Evolutionary conservation across 148 eudicot genomes (phyloP).

Genomic region (Hydrangea macrophylla): DNA sequence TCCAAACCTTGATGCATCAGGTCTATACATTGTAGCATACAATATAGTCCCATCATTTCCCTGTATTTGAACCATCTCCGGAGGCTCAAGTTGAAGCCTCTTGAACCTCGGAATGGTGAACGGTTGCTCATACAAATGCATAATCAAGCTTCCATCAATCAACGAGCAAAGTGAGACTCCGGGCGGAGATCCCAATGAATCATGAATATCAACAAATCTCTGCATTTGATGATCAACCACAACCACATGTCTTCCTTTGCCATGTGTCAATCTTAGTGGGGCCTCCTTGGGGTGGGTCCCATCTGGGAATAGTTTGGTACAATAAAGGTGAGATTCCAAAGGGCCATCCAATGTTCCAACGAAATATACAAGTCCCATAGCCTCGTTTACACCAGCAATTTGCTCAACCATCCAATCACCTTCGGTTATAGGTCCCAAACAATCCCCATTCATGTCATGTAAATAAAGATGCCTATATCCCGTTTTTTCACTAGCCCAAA

Average conservation of each 20-base stretch:
- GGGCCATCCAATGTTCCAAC: constrained; percentile 83
- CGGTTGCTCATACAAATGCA: constrained; percentile 60
- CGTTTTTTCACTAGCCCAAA: constrained; percentile 95
- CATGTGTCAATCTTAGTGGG: constrained; percentile 65
- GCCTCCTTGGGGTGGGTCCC: constrained; percentile 27
- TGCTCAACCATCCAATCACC: constrained; percentile 99
- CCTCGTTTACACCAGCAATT: constrained; percentile 86
- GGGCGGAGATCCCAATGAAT: constrained; percentile 74
- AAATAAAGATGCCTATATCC: constrained; percentile 85
- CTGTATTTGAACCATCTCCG: constrained; percentile 54
- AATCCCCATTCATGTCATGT: constrained; percentile 52
- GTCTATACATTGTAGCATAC: constrained; percentile 78
- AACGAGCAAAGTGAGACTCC: constrained; percentile 56
- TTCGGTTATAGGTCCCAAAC: constrained; percentile 80
- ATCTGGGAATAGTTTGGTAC: constrained; percentile 51
- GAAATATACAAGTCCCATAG: constrained; percentile 65
- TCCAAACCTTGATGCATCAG: constrained; percentile 79
- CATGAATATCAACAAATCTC: constrained; percentile 75
- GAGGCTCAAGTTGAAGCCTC: constrained; percentile 74
- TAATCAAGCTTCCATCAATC: constrained; percentile 73
- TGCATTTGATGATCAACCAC: constrained; percentile 90
- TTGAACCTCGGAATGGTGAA: constrained; percentile 46
- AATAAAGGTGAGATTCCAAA: constrained; percentile 80
- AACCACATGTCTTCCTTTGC: constrained; percentile 78
- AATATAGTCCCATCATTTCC: constrained; percentile 68